These are phyloP conservation scores for Biscogniauxia marginata DNA, from an alignment of 2,329 filamentous ascomycete species.

Conservation along the genomic window DNA sequence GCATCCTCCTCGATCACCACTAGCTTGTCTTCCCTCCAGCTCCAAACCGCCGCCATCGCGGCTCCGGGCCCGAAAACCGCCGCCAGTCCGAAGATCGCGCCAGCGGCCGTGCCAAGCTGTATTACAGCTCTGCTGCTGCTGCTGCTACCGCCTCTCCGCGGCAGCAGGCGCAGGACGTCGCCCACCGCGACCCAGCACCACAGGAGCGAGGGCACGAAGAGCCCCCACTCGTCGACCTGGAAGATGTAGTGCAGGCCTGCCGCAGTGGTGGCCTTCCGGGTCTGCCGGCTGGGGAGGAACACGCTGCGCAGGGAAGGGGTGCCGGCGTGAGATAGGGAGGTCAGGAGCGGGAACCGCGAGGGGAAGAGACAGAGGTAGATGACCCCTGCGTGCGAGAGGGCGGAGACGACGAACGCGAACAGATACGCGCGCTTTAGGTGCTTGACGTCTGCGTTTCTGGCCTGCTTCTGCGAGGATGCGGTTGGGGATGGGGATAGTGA, in stretches of 20 bases:
- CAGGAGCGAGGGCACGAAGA: slow-evolving; percentile 23
- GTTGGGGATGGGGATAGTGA: slow-evolving; percentile 3
- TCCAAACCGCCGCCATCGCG: slow-evolving; percentile 24
- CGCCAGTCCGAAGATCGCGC: slow-evolving; percentile 19
- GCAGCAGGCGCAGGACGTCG: slow-evolving; percentile 24
- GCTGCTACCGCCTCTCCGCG: neutral
- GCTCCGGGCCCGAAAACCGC: slow-evolving; percentile 26
- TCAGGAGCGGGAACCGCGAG: slow-evolving; percentile 19
- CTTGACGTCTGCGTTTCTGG: slow-evolving; percentile 20
- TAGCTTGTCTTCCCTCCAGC: slow-evolving; percentile 28
- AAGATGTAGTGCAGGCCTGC: slow-evolving; percentile 31
- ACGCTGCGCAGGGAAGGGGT: slow-evolving; percentile 20
- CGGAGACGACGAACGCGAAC: slow-evolving; percentile 18
- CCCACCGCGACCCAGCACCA: slow-evolving; percentile 27
- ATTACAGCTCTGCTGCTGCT: neutral
- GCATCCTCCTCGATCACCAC: slow-evolving; percentile 25
- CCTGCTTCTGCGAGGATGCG: neutral
- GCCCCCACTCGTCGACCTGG: slow-evolving; percentile 29
- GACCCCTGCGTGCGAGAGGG: slow-evolving; percentile 19
- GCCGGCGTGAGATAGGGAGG: too few species aligned
- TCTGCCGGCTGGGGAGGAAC: slow-evolving; percentile 21
- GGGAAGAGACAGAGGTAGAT: slow-evolving; percentile 25
- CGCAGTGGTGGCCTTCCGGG: slow-evolving; percentile 20
- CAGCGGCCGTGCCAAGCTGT: slow-evolving; percentile 14
- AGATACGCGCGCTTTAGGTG: slow-evolving; percentile 28